Percentiles rank a stretch among this genome's conserved stretches.
These are phyloP conservation scores for Orbilia ellipsospora DNA, from an alignment of 2,329 filamentous ascomycete genomes.

Conservation along the genomic window DNA sequence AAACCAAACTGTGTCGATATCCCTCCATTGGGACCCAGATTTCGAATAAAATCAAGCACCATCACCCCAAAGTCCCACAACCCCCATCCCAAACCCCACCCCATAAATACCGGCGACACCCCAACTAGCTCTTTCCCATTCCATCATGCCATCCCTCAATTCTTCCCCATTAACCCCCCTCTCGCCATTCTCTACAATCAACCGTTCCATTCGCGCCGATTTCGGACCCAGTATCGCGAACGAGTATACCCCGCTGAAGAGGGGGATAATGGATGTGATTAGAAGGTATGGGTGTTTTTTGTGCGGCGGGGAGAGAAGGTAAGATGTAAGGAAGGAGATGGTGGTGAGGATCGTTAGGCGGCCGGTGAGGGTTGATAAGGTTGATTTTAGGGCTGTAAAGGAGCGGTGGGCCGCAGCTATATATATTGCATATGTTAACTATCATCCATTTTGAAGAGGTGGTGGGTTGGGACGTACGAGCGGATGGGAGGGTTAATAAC, in stretches of 20 bases:
- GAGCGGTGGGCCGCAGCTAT: conserved; percentile 50
- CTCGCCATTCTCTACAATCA: conserved; percentile 41
- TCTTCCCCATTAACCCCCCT: conserved; percentile 48
- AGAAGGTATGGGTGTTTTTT: conserved; percentile 42
- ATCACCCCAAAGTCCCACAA: conserved; percentile 48
- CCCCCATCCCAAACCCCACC: conserved; percentile 32
- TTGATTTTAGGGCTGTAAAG: conserved; percentile 26
- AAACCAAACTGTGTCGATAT: no score
- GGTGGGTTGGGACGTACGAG: conserved; percentile 24
- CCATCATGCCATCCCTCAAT: conserved; percentile 38
- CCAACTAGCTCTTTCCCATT: conserved; percentile 44
- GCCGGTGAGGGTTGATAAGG: conserved; percentile 16
- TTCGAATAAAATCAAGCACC: conserved; percentile 20
- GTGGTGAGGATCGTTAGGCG: conserved; percentile 28
- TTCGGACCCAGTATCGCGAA: conserved; percentile 18
- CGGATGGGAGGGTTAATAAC: conserved; percentile 41
- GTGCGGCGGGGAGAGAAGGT: conserved; percentile 25
- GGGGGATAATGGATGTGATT: conserved; percentile 25
- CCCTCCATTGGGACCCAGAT: no score
- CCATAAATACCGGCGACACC: conserved; percentile 27
- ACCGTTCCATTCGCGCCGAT: conserved; percentile 16
- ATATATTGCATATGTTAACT: not conserved
- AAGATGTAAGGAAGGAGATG: conserved; percentile 35
- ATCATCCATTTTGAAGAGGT: not conserved
- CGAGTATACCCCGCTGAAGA: conserved; percentile 22